These are phyloP conservation scores for Cetradonia linearis DNA, from an alignment of 495 filamentous ascomycete species.

Conservation along the genomic window DNA sequence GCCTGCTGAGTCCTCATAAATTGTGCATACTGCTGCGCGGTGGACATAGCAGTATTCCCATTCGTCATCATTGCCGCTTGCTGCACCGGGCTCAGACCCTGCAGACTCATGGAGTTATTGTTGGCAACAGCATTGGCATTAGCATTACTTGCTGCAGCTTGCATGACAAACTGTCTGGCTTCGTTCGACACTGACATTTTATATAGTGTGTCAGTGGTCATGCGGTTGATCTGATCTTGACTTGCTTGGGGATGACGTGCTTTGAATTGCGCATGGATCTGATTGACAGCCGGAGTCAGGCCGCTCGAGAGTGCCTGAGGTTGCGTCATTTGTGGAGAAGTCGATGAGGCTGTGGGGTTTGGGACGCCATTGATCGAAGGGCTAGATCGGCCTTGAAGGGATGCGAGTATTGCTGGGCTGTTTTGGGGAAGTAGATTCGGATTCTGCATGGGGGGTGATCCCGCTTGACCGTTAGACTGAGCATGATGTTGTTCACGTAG, in stretches of 20 bases:
- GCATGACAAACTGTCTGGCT: slow-evolving; percentile 49
- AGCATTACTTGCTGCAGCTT: slow-evolving; percentile 50
- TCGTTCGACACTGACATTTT: slow-evolving; percentile 35
- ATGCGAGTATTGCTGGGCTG: slow-evolving; percentile 43
- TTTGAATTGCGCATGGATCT: slow-evolving; percentile 41
- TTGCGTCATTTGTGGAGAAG: slow-evolving; percentile 43
- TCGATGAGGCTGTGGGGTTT: slow-evolving; percentile 38
- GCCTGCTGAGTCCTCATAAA: slow-evolving; percentile 61
- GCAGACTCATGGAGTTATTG: slow-evolving; percentile 13
- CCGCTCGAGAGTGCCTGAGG: slow-evolving; percentile 43
- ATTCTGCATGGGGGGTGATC: slow-evolving; percentile 25
- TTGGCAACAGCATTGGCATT: slow-evolving; percentile 21
- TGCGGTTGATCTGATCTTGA: slow-evolving; percentile 47
- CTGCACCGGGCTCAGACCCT: slow-evolving; percentile 17
- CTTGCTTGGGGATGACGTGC: slow-evolving; percentile 45
- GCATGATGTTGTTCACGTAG: slow-evolving; percentile 43
- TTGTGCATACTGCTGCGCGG: slow-evolving; percentile 49
- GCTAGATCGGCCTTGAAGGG: slow-evolving; percentile 43
- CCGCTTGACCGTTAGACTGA: slow-evolving; percentile 20
- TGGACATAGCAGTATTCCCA: slow-evolving; percentile 13
- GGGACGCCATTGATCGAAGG: slow-evolving; percentile 39
- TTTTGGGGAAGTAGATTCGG: slow-evolving; percentile 35
- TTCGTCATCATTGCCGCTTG: slow-evolving; percentile 27
- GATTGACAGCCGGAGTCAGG: slow-evolving; percentile 45
- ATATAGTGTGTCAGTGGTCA: slow-evolving; percentile 49